phyloP scores from a whole-genome alignment of 371 early-diverging fungal genomes.

The Nematocida sp. region DNA sequence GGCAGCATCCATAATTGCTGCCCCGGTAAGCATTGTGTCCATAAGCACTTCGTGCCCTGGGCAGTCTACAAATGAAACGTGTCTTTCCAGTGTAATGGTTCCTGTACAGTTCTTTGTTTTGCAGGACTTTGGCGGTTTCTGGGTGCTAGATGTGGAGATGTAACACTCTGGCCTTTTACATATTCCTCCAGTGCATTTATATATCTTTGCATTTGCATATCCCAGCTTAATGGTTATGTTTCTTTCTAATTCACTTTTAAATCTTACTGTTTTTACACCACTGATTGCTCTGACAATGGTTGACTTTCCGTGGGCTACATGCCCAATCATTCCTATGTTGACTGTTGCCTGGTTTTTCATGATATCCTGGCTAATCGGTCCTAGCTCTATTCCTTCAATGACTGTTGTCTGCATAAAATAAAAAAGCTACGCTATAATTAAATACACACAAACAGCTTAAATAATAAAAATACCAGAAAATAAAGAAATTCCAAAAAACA shows the following conservation, averaged over 20 bases:
- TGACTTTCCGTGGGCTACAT: slow-evolving; percentile 99
- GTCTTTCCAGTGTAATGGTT: slow-evolving; percentile 72
- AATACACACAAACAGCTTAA: background rate
- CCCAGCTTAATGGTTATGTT: slow-evolving; percentile 99
- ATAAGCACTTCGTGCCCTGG: slow-evolving; percentile 99
- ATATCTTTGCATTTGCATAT: slow-evolving; percentile 98
- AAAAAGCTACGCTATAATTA: background rate
- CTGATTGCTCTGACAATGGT: slow-evolving; percentile 98
- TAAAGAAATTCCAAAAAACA: too few species aligned
- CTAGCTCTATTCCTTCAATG: slow-evolving; percentile 54
- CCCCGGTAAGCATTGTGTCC: slow-evolving; percentile 99
- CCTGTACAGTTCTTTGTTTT: slow-evolving; percentile 83
- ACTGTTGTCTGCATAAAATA: slow-evolving; percentile 43
- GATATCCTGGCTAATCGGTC: slow-evolving; percentile 46
- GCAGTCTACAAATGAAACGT: slow-evolving; percentile 99
- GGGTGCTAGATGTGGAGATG: slow-evolving; percentile 57
- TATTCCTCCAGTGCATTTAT: slow-evolving; percentile 59
- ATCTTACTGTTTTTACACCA: slow-evolving; percentile 95
- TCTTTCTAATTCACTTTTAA: slow-evolving; percentile 96
- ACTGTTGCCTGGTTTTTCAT: slow-evolving; percentile 76
- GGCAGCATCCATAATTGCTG: slow-evolving; percentile 99
- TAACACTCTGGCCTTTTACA: slow-evolving; percentile 70
- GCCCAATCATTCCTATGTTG: slow-evolving; percentile 99
- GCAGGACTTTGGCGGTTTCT: slow-evolving; percentile 80
- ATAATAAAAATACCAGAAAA: too few species aligned